Conservation (phyloP, 2,329 filamentous ascomycete genomes). For the Phyllosticta ampelicida region DNA sequence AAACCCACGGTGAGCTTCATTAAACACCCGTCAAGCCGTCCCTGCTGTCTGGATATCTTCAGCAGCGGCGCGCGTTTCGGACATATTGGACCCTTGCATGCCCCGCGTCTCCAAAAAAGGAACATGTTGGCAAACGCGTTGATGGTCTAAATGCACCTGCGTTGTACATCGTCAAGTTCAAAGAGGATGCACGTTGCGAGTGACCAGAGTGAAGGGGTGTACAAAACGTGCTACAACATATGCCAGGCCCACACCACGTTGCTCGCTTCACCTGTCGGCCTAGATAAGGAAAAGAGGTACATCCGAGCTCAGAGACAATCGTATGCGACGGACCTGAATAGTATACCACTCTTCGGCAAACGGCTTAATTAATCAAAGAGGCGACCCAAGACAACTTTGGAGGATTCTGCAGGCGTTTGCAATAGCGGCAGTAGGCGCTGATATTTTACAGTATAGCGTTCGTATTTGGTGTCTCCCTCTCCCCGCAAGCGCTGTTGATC, state of each 20-base stretch:
- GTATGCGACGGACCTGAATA: neutral
- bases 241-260: slow-evolving; percentile 5
- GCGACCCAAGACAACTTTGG: neutral
- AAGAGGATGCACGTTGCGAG: neutral
- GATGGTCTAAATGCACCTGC: neutral
- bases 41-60: slow-evolving; percentile 8
- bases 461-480: neutral
- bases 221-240: slow-evolving; percentile 8
- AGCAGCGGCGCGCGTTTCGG: neutral
- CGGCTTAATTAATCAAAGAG: neutral
- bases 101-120: slow-evolving; percentile 1
- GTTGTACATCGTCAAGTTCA: slow-evolving; percentile 1
- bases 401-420: neutral
- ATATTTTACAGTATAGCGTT: neutral
- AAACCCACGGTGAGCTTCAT: neutral
- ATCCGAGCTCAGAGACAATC: slow-evolving; percentile 1
- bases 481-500: neutral
- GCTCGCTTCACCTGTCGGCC: neutral
- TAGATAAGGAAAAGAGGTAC: neutral
- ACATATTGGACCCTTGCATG: neutral
- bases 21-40: neutral
- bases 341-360: neutral
- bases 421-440: neutral
- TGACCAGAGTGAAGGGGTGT: neutral
- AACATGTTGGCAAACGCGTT: neutral